These are phyloP conservation scores for Tulasnella sp. DNA, from an alignment of 768 basidiomycete species.

Conservation along the genomic window DNA sequence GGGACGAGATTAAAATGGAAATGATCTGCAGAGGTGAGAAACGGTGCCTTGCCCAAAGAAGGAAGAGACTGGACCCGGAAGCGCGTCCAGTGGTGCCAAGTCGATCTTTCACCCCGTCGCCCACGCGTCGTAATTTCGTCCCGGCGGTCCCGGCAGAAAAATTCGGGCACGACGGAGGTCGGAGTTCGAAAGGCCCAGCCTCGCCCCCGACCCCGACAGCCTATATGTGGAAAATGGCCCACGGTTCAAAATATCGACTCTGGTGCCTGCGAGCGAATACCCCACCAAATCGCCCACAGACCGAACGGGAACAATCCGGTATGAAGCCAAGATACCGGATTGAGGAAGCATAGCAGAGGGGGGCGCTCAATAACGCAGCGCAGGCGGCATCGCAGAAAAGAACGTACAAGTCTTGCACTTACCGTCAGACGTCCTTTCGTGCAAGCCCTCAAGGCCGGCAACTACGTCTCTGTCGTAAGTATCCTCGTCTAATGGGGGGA, in stretches of 20 bases:
- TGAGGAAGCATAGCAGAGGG: not conserved
- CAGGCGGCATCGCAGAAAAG: not conserved
- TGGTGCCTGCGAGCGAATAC: not conserved
- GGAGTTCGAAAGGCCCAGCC: not conserved
- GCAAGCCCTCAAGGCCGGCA: constrained; percentile 16
- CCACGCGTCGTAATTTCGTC: constrained; percentile 1
- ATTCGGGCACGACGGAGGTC: constrained; percentile 1
- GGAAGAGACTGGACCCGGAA: not conserved
- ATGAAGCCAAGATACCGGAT: too few species aligned
- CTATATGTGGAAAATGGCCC: not conserved
- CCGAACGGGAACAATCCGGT: too few species aligned
- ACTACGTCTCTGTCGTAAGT: constrained; percentile 7
- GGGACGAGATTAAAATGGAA: not conserved
- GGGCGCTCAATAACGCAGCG: too few species aligned
- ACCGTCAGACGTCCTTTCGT: constrained; percentile 16
- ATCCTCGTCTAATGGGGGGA: constrained; percentile 21
- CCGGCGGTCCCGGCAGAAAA: constrained; percentile 9
- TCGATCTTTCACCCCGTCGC: not conserved
- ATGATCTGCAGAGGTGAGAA: not conserved
- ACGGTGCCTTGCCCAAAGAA: not conserved
- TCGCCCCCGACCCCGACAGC: not conserved
- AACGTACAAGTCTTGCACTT: not conserved
- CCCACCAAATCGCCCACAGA: not conserved
- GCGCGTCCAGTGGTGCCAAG: not conserved
- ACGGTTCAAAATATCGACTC: not conserved